Conservation (phyloP, 805 yeast species). For the Danielozyma ontarioensis region DNA sequence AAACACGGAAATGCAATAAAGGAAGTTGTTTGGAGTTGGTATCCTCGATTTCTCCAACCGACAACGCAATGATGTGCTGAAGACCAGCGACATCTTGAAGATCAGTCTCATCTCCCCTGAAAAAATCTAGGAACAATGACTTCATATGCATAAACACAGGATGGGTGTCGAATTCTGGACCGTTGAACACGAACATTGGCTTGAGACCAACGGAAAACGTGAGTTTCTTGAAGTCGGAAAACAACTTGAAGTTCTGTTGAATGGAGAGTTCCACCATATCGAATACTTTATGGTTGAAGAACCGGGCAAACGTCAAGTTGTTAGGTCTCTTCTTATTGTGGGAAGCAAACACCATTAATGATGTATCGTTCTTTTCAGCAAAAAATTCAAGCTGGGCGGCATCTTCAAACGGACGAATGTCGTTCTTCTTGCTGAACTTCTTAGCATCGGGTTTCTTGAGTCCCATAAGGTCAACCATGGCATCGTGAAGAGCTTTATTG, state of each 20-base stretch:
- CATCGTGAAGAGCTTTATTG: conserved; percentile 77
- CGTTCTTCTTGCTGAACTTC: conserved; percentile 84
- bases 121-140: conserved; percentile 86
- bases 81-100: conserved; percentile 92
- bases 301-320: conserved; percentile 80
- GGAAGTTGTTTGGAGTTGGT: conserved; percentile 71
- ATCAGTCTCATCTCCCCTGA: conserved; percentile 75
- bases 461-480: conserved; percentile 82
- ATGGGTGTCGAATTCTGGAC: conserved; percentile 84
- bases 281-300: conserved; percentile 83
- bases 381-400: conserved; percentile 80
- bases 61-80: conserved; percentile 81
- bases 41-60: conserved; percentile 72
- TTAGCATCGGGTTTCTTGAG: conserved; percentile 87
- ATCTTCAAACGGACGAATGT: conserved; percentile 90
- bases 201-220: conserved; percentile 87
- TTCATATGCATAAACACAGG: conserved; percentile 82
- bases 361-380: conserved; percentile 89
- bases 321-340: conserved; percentile 91
- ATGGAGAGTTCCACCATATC: conserved; percentile 91
- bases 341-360: conserved; percentile 73
- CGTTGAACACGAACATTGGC: conserved; percentile 92
- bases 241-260: conserved; percentile 58
- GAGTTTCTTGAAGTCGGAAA: conserved; percentile 71
- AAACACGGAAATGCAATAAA: conserved; percentile 82